A percentile compares a stretch with the other conserved stretches of the same genome.
Conservation (phyloP, 257 asterid species). For the Ocimum tenuiflorum region DNA sequence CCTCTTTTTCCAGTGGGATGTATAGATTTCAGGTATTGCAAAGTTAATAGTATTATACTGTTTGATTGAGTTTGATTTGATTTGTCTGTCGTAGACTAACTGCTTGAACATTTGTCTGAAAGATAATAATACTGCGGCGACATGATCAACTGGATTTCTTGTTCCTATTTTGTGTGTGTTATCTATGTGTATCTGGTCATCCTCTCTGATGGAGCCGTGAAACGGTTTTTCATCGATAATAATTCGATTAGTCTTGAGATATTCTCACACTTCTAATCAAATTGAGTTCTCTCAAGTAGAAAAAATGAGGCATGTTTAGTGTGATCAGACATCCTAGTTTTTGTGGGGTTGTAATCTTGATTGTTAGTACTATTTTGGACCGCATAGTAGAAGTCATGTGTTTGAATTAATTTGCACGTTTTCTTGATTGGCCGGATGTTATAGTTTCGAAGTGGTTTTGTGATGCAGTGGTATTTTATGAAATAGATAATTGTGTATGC, state of each 20-base stretch:
- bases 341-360: not conserved
- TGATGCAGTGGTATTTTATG: not conserved
- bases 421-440: not conserved
- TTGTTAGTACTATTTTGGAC: constrained; percentile 4
- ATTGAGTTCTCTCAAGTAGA: constrained; percentile 1
- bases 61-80: not conserved
- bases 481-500: not conserved
- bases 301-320: not conserved
- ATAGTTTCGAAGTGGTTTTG: not conserved
- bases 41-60: not conserved
- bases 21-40: constrained; percentile 60
- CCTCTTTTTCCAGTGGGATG: constrained; percentile 72
- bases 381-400: not conserved
- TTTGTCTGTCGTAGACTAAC: not conserved
- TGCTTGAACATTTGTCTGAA: constrained; percentile 12
- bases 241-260: not conserved
- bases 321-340: not conserved
- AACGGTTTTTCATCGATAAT: not conserved
- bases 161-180: not conserved
- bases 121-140: not conserved
- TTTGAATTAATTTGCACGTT: not conserved
- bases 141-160: not conserved
- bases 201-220: not conserved
- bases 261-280: not conserved
- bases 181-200: not conserved